A percentile compares a stretch with the other conserved stretches of the same genome.
phyloP scores from a whole-genome alignment of 148 eudicot species.

The Silene uniflora region DNA sequence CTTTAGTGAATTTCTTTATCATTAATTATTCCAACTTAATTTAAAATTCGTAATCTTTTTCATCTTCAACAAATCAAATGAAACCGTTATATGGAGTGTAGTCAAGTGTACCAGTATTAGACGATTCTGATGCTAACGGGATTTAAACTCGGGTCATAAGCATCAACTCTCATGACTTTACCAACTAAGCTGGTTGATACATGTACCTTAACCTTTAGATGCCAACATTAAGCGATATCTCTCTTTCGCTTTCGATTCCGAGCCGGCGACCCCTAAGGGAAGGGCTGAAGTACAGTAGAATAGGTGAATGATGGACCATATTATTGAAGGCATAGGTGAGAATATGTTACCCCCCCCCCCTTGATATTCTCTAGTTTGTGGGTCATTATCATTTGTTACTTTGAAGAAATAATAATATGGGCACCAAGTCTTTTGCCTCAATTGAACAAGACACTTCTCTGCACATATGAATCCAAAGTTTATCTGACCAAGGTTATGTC shows the following conservation, averaged over 20 bases:
- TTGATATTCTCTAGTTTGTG: slow-evolving; percentile 15
- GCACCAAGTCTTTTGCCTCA: slow-evolving; percentile 17
- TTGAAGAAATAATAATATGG: slow-evolving; percentile 18
- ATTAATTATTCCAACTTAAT: slow-evolving; percentile 9
- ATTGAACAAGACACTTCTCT: slow-evolving; percentile 20
- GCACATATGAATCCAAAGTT: slow-evolving; percentile 24
- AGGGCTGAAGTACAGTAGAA: slow-evolving; percentile 9
- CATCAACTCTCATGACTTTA: too few species aligned
- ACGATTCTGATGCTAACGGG: too few species aligned
- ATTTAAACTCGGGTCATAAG: too few species aligned
- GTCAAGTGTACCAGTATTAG: too few species aligned
- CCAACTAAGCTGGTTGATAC: too few species aligned
- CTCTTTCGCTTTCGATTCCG: neutral
- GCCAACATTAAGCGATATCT: neutral
- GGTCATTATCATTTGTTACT: slow-evolving; percentile 22
- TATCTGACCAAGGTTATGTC: neutral
- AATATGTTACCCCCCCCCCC: neutral
- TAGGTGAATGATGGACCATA: slow-evolving; percentile 4
- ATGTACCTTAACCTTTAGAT: too few species aligned
- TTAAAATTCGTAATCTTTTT: too few species aligned
- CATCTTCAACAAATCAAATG: too few species aligned
- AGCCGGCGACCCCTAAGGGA: neutral
- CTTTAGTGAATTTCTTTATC: slow-evolving; percentile 18
- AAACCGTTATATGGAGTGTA: too few species aligned
- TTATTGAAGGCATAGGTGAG: neutral